Base-by-base conservation (phyloP, 106 monocot genomes). In the Chionographis japonica region DNA sequence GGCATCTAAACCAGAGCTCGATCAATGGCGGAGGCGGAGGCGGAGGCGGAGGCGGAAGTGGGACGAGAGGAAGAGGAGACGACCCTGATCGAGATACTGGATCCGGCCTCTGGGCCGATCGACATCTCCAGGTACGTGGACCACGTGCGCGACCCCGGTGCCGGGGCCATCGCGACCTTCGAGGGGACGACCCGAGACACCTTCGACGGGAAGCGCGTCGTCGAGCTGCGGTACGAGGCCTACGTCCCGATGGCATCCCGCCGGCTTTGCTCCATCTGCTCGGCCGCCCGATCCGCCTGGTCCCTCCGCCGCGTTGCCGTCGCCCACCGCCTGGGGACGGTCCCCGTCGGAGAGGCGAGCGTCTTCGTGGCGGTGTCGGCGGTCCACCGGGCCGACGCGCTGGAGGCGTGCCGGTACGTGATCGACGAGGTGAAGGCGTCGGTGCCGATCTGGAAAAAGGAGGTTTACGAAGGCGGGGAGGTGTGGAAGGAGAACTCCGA, bases 371-470 rank as follows among this genome's bases (percentile, higher is more conserved):
- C 91, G 3, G 88, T 67, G 12, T 91, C 95, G 11, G 71, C 95
- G 13, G 86, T 86, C 43, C 95, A 95, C 74, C 80, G 91, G 4
- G 78, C 74, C 14, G 86, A 88, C 51, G 88, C 88, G 39, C 62
- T 95, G 73, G 91, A 92, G 70, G 91, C 88, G 61, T 95, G 95
- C 72, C 74, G 86, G 59, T 88, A 71, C 68, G 60, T 95, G 56
- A 95, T 95, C 65, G 91, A 95, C 58, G 95, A 92, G 84, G 52
- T 95, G 56, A 95, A 95, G 76, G 88, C 95, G 20, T 75, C 84
- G 67, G 95, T 95, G 66, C 95, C 95, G 37, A 92, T 95, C 40
- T 95, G 95, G 95, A 95, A 95, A 84, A 95, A 95, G 83, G 95
- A 95, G 78, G 86, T 95, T 2, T 95, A 95, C 69, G 91, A 81